Conservation (phyloP, 73 alveolate genomes). For the Loxodes magnus region DNA sequence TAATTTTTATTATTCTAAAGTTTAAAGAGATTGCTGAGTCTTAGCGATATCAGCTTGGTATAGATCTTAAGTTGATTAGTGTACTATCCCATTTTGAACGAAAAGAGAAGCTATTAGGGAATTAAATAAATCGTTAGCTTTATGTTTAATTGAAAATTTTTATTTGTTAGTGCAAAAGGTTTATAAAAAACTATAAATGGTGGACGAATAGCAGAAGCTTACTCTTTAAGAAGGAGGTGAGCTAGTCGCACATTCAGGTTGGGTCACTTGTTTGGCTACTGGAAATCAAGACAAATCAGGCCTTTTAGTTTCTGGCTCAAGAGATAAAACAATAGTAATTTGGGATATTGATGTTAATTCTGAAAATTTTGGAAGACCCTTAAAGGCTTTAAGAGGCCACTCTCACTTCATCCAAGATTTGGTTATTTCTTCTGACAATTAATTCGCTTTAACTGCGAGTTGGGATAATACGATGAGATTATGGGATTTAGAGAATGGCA, state of each 20-base stretch:
- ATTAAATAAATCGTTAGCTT: no score
- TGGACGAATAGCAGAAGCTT: no score
- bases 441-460: slow-evolving; percentile 84
- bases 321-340: slow-evolving; percentile 39
- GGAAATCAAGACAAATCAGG: slow-evolving; percentile 19
- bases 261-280: slow-evolving; percentile 43
- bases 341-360: slow-evolving; percentile 31
- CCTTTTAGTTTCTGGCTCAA: slow-evolving; percentile 37
- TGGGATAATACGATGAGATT: slow-evolving; percentile 96
- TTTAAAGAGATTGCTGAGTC: no score
- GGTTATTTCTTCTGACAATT: slow-evolving; percentile 82
- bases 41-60: no score
- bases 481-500: slow-evolving; percentile 85
- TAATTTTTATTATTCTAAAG: no score
- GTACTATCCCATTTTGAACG: no score
- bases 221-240: slow-evolving; percentile 1
- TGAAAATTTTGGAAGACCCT: slow-evolving; percentile 27
- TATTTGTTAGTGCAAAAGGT: no score
- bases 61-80: no score
- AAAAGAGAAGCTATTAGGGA: no score
- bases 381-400: slow-evolving; percentile 54
- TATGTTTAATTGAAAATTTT: no score
- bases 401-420: slow-evolving; percentile 76
- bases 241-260: slow-evolving; percentile 38
- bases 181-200: no score